Evolutionary conservation across 2,329 filamentous ascomycete species (phyloP).

Genomic region (Pezicula neosporulosa): DNA sequence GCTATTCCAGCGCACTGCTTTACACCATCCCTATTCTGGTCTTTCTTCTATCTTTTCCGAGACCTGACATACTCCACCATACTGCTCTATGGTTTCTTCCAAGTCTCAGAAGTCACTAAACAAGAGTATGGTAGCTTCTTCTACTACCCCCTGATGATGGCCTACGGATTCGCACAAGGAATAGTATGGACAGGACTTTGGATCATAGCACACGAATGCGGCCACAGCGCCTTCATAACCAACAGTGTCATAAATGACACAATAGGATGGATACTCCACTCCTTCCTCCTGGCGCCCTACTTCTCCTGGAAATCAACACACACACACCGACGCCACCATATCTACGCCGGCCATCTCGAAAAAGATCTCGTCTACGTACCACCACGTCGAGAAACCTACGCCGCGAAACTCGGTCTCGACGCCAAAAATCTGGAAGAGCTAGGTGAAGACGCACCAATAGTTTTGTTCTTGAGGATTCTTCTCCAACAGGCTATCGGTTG

Average conservation of each 20-base stretch:
- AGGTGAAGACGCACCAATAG: constrained; percentile 86
- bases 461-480: constrained; percentile 68
- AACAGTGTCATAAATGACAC: constrained; percentile 84
- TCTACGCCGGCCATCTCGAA: constrained; percentile 91
- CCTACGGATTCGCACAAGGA: constrained; percentile 61
- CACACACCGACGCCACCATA: constrained; percentile 90
- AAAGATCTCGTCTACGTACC: constrained; percentile 97
- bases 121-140: background rate
- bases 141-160: constrained; percentile 45
- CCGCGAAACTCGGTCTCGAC: constrained; percentile 65
- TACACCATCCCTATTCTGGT: constrained; percentile 46
- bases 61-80: constrained; percentile 35
- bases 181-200: constrained; percentile 63
- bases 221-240: constrained; percentile 88
- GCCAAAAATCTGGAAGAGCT: constrained; percentile 80
- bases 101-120: constrained; percentile 11
- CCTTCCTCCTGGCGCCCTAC: constrained; percentile 83
- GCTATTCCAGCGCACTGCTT: constrained; percentile 59
- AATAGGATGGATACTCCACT: constrained; percentile 87
- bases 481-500: constrained; percentile 85
- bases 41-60: constrained; percentile 50
- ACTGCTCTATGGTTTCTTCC: constrained; percentile 42
- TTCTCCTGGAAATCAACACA: constrained; percentile 99
- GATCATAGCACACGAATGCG: constrained; percentile 96
- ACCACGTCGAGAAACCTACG: constrained; percentile 76